Evolutionary conservation across 176 grass and related monocot species (phyloP).

Genomic region (Oryza nivara): DNA sequence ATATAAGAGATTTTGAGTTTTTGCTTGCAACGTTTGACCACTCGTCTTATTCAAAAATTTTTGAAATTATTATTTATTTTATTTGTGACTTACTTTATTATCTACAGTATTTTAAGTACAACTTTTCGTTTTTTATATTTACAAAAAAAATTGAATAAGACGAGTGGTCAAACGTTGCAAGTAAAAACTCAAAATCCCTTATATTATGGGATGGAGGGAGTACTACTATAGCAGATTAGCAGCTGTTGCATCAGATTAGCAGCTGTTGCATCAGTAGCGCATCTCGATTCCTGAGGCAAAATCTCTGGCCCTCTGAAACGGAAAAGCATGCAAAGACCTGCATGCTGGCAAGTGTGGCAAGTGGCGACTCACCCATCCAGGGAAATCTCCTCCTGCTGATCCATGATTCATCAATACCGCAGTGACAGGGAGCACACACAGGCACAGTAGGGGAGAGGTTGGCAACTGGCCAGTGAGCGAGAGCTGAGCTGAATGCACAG

Average conservation of each 20-base stretch:
- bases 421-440: neutral
- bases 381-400: constrained; percentile 11
- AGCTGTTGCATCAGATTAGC: neutral
- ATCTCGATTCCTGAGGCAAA: constrained; percentile 12
- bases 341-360: neutral
- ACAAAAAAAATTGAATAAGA: no score
- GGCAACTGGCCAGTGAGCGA: constrained; percentile 10
- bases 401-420: neutral
- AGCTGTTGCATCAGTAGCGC: constrained; percentile 5
- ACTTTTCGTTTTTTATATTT: no score
- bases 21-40: no score
- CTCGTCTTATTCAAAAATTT: no score
- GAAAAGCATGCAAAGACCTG: neutral
- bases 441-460: neutral
- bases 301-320: constrained; percentile 21
- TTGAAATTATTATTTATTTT: no score
- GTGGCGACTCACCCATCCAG: neutral
- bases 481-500: neutral
- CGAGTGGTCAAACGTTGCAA: no score
- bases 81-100: no score
- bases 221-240: neutral
- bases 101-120: no score
- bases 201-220: no score
- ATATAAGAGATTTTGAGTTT: no score
- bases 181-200: no score